These are phyloP conservation scores for Theobroma cacao DNA, from an alignment of 345 rosid species.

Conservation along the genomic window DNA sequence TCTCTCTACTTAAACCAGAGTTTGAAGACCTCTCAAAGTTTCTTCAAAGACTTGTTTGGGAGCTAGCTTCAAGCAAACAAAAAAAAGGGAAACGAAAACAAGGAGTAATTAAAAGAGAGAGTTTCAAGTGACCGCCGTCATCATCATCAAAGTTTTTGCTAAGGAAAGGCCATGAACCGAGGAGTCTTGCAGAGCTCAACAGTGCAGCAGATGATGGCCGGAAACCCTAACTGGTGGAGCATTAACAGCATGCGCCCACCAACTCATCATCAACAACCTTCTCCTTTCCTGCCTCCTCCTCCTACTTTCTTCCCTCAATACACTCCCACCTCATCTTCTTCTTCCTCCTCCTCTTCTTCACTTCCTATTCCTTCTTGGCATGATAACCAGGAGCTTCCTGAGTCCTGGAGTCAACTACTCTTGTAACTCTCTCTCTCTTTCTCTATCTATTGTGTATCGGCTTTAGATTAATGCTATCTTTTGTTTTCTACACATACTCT, in stretches of 20 bases:
- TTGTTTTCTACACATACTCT: not conserved
- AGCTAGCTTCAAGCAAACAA: slow-evolving; percentile 27
- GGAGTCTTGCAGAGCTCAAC: slow-evolving; percentile 75
- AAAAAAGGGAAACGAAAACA: not conserved
- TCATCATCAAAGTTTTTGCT: not conserved
- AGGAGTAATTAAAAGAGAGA: slow-evolving; percentile 7
- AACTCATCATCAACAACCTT: slow-evolving; percentile 18
- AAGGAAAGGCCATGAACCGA: slow-evolving; percentile 50
- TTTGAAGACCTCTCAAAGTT: slow-evolving; percentile 45
- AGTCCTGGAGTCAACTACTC: slow-evolving; percentile 87
- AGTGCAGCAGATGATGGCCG: slow-evolving; percentile 78
- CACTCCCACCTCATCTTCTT: slow-evolving; percentile 41
- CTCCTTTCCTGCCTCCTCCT: slow-evolving; percentile 37
- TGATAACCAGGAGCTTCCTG: slow-evolving; percentile 70
- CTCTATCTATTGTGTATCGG: slow-evolving; percentile 2
- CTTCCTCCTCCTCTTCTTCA: slow-evolving; percentile 56
- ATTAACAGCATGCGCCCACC: slow-evolving; percentile 62
- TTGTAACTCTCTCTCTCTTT: slow-evolving; percentile 39
- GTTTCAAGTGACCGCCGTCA: slow-evolving; percentile 2
- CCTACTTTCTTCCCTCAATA: slow-evolving; percentile 39
- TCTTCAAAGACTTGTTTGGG: slow-evolving; percentile 46
- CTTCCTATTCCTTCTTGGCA: slow-evolving; percentile 52
- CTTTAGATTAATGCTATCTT: not conserved
- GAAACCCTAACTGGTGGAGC: slow-evolving; percentile 89
- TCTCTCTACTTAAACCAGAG: slow-evolving; percentile 43